These are phyloP conservation scores for Elaeis guineensis DNA, from an alignment of 176 grass and related monocot genomes.

Conservation along the genomic window DNA sequence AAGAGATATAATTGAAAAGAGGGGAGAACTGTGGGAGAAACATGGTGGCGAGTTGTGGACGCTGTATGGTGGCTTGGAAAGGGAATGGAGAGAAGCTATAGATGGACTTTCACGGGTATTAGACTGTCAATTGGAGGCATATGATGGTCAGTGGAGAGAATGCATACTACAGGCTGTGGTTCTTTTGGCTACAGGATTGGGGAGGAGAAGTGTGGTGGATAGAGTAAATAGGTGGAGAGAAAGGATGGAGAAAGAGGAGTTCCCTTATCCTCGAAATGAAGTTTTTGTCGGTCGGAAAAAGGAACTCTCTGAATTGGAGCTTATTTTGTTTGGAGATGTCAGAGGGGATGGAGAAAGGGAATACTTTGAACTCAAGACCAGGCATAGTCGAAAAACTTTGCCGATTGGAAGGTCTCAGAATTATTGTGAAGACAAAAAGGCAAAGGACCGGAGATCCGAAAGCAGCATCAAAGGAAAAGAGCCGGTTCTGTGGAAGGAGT, in stretches of 20 bases:
- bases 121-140: slow-evolving; percentile 71
- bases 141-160: slow-evolving; percentile 77
- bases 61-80: slow-evolving; percentile 85
- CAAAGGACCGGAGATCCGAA: slow-evolving; percentile 25
- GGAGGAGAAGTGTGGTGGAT: slow-evolving; percentile 79
- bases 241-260: slow-evolving; percentile 76
- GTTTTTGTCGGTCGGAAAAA: slow-evolving; percentile 86
- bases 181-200: slow-evolving; percentile 70
- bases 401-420: slow-evolving; percentile 28
- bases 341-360: slow-evolving; percentile 80
- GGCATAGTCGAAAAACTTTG: slow-evolving; percentile 40
- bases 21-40: slow-evolving; percentile 93
- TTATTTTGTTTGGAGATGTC: slow-evolving; percentile 93
- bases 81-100: slow-evolving; percentile 83
- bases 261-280: slow-evolving; percentile 77
- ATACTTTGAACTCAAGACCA: slow-evolving; percentile 77
- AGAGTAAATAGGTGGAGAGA: slow-evolving; percentile 77
- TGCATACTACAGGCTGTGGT: slow-evolving; percentile 66
- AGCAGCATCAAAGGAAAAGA: slow-evolving; percentile 70
- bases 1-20: slow-evolving; percentile 92
- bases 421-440: slow-evolving; percentile 28
- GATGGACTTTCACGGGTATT: slow-evolving; percentile 73
- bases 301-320: slow-evolving; percentile 82
- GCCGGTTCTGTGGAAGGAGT: slow-evolving; percentile 81
- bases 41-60: slow-evolving; percentile 97